Percentiles rank a stretch among this genome's conserved stretches.
Conservation (phyloP, 305 asterid species). For the Solanum hybrid region DNA sequence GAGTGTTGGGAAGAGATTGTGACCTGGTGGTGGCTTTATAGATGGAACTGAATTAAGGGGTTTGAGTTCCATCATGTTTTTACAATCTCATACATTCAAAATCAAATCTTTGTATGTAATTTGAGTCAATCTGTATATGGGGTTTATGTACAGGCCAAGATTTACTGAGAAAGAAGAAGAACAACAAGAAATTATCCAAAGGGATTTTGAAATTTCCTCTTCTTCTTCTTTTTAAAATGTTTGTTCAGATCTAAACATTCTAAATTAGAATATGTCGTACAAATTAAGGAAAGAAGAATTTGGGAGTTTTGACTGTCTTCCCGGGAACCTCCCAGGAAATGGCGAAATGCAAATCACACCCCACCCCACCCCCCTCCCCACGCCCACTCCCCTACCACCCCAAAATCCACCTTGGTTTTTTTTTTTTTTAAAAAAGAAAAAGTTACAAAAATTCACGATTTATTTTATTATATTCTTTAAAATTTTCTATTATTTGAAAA, state of each 20-base stretch:
- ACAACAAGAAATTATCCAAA: background rate
- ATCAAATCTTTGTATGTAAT: background rate
- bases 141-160: background rate
- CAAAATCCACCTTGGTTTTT: background rate
- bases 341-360: background rate
- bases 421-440: too few species aligned
- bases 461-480: too few species aligned
- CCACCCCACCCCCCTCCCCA: background rate
- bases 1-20: constrained; percentile 45
- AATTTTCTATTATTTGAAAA: fast-evolving
- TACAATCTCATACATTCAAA: background rate
- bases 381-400: background rate
- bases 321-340: background rate
- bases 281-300: background rate
- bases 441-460: fast-evolving
- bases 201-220: background rate
- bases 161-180: background rate
- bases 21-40: constrained; percentile 55
- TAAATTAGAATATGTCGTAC: background rate
- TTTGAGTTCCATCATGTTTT: constrained; percentile 35
- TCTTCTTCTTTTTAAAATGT: background rate
- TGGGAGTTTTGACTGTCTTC: background rate
- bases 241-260: background rate
- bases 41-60: constrained; percentile 18
- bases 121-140: background rate